Base-by-base conservation (phyloP, 2,329 filamentous ascomycete genomes). In the Cytospora piceicola region DNA sequence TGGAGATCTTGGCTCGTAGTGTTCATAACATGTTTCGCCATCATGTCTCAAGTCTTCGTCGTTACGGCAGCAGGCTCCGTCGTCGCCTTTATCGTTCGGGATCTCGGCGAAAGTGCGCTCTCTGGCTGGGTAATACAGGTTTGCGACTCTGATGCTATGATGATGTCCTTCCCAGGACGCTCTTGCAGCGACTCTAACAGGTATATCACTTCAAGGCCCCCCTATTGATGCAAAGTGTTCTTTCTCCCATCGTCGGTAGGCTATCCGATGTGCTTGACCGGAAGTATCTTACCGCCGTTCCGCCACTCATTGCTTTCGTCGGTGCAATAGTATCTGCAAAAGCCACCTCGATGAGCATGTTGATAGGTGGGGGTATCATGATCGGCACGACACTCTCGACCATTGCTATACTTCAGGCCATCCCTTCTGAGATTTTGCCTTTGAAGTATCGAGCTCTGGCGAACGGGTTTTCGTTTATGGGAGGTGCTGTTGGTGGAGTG, bases 121-220 rank as follows among this genome's bases (percentile, higher is more conserved):
- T 77, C 82, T 1, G 83, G 83, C 32, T 86, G 84, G 83, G 80
- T 86, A 66, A 86, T 86, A 58, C 82, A 83, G 75, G 80, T 81
- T 66, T 14, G 68, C 60, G 1, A 20, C 56, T 4, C 27, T 29
- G 27, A 29, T 29, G 27, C 27, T 12, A 9, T n/a, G 17, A 34
- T 57, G 11, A 15, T 22, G 24, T 17, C 9, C 3, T 42, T 36
- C 14, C 8, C 11, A 7, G 2, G 14, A 4, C 14, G 12, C n/a
- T n/a, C 3, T 5, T 32, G 15, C 14, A 24, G 17, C 32, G 54
- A 27, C 20, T 53, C 54, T 61, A 59, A 66, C 58, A 15, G 49
- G 49, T 2, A 30, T 32, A 20, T 6, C 49, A 29, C n/a, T 24
- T 65, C 62, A 56, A 86, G 80, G 84, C 83, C 0, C 85, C 84